phyloP scores from a whole-genome alignment of 768 basidiomycete genomes.

The Trametes gibbosa region DNA sequence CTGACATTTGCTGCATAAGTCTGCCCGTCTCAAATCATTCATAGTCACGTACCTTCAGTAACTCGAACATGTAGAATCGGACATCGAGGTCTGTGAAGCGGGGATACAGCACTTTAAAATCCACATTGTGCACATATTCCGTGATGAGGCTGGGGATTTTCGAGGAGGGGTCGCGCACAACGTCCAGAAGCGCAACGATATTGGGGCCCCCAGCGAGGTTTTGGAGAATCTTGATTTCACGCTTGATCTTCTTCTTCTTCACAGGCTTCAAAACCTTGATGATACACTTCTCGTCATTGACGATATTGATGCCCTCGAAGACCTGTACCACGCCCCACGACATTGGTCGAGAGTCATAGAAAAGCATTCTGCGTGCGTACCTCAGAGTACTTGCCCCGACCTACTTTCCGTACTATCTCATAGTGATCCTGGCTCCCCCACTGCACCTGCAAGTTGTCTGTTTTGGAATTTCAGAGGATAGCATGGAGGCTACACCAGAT shows the following conservation, averaged over 20 bases:
- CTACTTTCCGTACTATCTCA: constrained; percentile 95
- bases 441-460: constrained; percentile 95
- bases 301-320: constrained; percentile 90
- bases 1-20: constrained; percentile 35
- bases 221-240: constrained; percentile 97
- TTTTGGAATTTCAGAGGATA: constrained; percentile 2
- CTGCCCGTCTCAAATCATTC: background rate
- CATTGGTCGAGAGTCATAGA: background rate
- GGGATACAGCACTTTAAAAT: constrained; percentile 95
- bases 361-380: constrained; percentile 37
- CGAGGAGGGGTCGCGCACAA: constrained; percentile 92
- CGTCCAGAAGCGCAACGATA: constrained; percentile 88
- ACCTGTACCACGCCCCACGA: constrained; percentile 45
- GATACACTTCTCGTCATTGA: constrained; percentile 91
- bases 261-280: constrained; percentile 99
- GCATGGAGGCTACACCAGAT: background rate
- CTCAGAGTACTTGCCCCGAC: constrained; percentile 94
- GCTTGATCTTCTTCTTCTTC: constrained; percentile 99
- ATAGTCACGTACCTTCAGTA: constrained; percentile 67
- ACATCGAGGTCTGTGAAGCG: constrained; percentile 96
- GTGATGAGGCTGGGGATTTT: constrained; percentile 97
- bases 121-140: constrained; percentile 97
- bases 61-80: constrained; percentile 94
- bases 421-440: constrained; percentile 98
- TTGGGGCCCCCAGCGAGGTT: constrained; percentile 96